A percentile compares a stretch with the other conserved stretches of the same genome.
These are phyloP conservation scores for Botrytis tulipae DNA, from an alignment of 2,329 filamentous ascomycete species.

Conservation along the genomic window DNA sequence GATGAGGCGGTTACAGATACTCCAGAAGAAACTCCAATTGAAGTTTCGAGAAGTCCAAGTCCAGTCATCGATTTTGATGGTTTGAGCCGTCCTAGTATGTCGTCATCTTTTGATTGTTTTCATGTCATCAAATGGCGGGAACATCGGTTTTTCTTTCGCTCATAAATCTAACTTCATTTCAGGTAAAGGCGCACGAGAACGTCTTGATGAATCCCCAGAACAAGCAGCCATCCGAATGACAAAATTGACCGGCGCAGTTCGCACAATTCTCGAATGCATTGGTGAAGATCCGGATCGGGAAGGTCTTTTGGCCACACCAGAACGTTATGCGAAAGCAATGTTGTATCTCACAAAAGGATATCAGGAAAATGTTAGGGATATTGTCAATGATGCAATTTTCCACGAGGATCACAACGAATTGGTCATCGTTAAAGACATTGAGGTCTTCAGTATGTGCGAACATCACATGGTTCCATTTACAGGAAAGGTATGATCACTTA, in stretches of 20 bases:
- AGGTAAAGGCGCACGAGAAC: conserved; percentile 64
- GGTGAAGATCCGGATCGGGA: conserved; percentile 67
- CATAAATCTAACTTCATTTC: background rate
- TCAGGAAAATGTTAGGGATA: conserved; percentile 86
- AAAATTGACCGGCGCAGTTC: conserved; percentile 60
- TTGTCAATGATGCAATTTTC: conserved; percentile 93
- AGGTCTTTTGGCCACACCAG: conserved; percentile 67
- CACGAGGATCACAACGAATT: conserved; percentile 96
- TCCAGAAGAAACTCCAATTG: conserved; percentile 22
- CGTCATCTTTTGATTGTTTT: background rate
- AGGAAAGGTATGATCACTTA: conserved; percentile 66
- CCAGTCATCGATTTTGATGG: conserved; percentile 63
- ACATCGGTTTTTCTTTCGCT: background rate
- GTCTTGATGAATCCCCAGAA: conserved; percentile 56
- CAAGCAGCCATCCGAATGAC: conserved; percentile 52
- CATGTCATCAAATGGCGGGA: background rate
- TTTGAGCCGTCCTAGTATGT: conserved; percentile 56
- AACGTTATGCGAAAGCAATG: conserved; percentile 91
- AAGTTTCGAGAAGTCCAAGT: conserved; percentile 48
- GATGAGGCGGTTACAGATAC: conserved; percentile 45
- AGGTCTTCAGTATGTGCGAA: conserved; percentile 91
- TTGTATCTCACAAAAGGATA: conserved; percentile 96
- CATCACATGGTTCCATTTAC: conserved; percentile 96
- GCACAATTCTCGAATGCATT: conserved; percentile 66
- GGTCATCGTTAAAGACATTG: conserved; percentile 97